A percentile compares a stretch with the other conserved stretches of the same genome.
phyloP scores from a whole-genome alignment of 306 rosid genomes.

The Vigna reflexopilosa region DNA sequence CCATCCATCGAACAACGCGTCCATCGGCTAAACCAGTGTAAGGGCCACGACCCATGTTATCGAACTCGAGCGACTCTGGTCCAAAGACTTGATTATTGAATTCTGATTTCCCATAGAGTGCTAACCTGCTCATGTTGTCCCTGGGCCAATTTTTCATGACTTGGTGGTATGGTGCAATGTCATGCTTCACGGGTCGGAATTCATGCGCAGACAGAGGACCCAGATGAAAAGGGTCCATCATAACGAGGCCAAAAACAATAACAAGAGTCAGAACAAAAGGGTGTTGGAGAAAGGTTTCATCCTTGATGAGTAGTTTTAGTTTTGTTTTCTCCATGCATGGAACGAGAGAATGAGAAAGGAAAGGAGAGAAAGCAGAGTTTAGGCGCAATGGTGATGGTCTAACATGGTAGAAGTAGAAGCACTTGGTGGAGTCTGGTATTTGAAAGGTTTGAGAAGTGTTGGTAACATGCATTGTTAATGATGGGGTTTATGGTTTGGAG shows the following conservation, averaged over 20 bases:
- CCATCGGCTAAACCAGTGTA: slow-evolving; percentile 93
- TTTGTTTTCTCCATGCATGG: slow-evolving; percentile 76
- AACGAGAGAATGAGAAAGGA: slow-evolving; percentile 7
- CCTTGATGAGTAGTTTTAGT: slow-evolving; percentile 54
- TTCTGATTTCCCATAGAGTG: slow-evolving; percentile 61
- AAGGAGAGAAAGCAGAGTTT: not conserved
- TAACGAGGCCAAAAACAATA: slow-evolving; percentile 62
- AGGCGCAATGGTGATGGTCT: slow-evolving; percentile 17
- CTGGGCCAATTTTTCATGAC: slow-evolving; percentile 86
- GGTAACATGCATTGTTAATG: slow-evolving; percentile 59
- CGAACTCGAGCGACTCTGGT: slow-evolving; percentile 92
- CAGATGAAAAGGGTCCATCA: slow-evolving; percentile 89
- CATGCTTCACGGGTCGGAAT: slow-evolving; percentile 80
- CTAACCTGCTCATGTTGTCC: slow-evolving; percentile 76
- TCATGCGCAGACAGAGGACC: slow-evolving; percentile 75
- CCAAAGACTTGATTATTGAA: slow-evolving; percentile 81
- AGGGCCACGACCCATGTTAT: slow-evolving; percentile 77
- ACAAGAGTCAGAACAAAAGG: slow-evolving; percentile 63
- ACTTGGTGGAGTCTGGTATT: slow-evolving; percentile 45
- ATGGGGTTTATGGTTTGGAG: slow-evolving; percentile 45
- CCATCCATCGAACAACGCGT: slow-evolving; percentile 97
- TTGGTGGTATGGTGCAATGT: slow-evolving; percentile 78
- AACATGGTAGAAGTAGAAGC: slow-evolving; percentile 39
- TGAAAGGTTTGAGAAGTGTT: slow-evolving; percentile 42
- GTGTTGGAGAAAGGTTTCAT: slow-evolving; percentile 75